These are phyloP conservation scores for Alternaria alternata DNA, from an alignment of 2,329 filamentous ascomycete species.

Conservation along the genomic window DNA sequence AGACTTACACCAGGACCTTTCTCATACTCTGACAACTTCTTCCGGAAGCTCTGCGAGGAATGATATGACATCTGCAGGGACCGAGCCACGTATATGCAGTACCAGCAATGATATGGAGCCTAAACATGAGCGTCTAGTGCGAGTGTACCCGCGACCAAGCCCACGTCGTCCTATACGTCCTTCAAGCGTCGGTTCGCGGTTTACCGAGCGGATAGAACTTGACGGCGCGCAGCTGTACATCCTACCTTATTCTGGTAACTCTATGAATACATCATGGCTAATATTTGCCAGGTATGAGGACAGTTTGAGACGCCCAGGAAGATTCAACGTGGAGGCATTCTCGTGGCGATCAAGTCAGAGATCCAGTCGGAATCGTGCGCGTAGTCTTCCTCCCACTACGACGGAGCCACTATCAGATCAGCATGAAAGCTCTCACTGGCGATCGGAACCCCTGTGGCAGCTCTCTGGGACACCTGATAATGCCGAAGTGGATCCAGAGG, in stretches of 20 bases:
- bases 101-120: not conserved
- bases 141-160: not conserved
- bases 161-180: not conserved
- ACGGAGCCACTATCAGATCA: not conserved
- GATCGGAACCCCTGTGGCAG: not conserved
- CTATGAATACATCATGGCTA: not conserved
- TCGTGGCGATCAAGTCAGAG: not conserved
- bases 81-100: not conserved
- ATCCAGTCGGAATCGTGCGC: not conserved
- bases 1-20: not conserved
- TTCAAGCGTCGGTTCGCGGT: not conserved
- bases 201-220: not conserved
- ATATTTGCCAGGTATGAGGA: not conserved
- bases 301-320: not conserved
- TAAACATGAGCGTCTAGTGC: not conserved
- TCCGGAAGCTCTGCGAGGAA: not conserved
- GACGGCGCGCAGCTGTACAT: not conserved
- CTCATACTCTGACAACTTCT: not conserved
- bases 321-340: not conserved
- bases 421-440: not conserved
- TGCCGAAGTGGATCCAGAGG: not conserved
- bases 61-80: not conserved
- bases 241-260: not conserved
- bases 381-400: not conserved
- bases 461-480: not conserved